Base-by-base conservation (phyloP, 2,329 filamentous ascomycete species). In the Penicillium sp. region DNA sequence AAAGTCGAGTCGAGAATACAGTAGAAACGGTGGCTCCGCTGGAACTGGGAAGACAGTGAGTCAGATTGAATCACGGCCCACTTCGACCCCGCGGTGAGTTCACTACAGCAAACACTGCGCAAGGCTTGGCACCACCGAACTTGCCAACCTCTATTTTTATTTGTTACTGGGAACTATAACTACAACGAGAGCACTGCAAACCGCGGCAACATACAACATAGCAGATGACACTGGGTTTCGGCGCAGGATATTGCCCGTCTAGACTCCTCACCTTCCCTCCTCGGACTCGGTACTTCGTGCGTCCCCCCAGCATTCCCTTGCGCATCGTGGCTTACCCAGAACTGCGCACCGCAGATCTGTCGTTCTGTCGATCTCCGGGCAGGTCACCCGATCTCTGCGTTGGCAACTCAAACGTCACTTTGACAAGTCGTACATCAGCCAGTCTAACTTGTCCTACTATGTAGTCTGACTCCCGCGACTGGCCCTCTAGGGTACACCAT, bases 381-480 rank as follows among this genome's bases (percentile, higher is more conserved):
- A 62, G 65, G 71, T 74, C 71, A 74, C 70, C 71, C 63, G 71
- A 71, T 72, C 71, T 70, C 67, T 74, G 71, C 61, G 71, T 67
- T 74, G 71, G 70, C 71, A 72, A 49, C 59, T 66, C 60, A 60
- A 66, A 64, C 61, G 59, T 66, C 65, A 67, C 54, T 50, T 58
- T 60, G 39, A 59, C 54, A 49, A 49, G 49, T 57, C 53, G 56
- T 54, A 36, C 37, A 6, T 27, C 44, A 18, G 16, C 24, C 37
- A 37, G 33, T 47, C 51, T 22, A 31, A 27, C 31, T 31, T 31
- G 31, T 31, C 31, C 31, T 10, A 27, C 56, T 44, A n/a, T n/a
- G n/a, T n/a, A 36, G 35, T 18, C 19, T 19, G 22, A 35, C 59
- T 40, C 52, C 49, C 46, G 50, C n/a, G 18, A 40, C 61, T 51